Evolutionary conservation across 129 eudicot genomes (phyloP), one percentile per base, ranked within the genome.

Genomic region (Arctium lappa): DNA sequence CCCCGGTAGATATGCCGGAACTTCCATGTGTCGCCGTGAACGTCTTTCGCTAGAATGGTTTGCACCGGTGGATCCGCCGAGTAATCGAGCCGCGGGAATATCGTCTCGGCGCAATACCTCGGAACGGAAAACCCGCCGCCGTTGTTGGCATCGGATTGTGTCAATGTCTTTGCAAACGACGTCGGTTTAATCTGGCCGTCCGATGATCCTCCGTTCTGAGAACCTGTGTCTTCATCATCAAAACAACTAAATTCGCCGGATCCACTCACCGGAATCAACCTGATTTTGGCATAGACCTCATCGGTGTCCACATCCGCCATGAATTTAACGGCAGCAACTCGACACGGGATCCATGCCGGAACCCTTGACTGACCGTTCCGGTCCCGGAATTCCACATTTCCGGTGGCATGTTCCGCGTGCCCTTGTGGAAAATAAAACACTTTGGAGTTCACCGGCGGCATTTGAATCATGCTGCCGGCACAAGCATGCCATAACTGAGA

Each of bases 101-200:
- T 95, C 0, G 99, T 93, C 87, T 95, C 98, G 0, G 99, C 99
- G 53, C 99, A 95, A 48, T 95, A 93, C 66, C 99, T 80, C 0
- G 99, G 99, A 44, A 95, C 99, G 0, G 99, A 95, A 70, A 95
- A 95, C 10, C 99, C 99, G 48, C 99, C 99, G 38, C 99, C 99
- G 82, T 95, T 95, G 71, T 95, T 95, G 2, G 99, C 99, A 75
- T 95, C 99, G 0, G 98, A 93, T 60, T 95, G 99, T 2, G 99
- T 95, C 75, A 95, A 83, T 0, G 99, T 95, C 89, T 95, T 95
- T 0, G 98, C 99, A 80, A 95, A 95, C 4, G 97, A 93, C 27
- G 93, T 72, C 62, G 97, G 98, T 83, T 93, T 95, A 39, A 89
- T 90, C 65, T 80, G 87, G 2, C 82, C 83, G 39, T 91, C 97